These are phyloP conservation scores for Geotrichum fermentans DNA, from an alignment of 1,139 yeast species.

Conservation along the genomic window DNA sequence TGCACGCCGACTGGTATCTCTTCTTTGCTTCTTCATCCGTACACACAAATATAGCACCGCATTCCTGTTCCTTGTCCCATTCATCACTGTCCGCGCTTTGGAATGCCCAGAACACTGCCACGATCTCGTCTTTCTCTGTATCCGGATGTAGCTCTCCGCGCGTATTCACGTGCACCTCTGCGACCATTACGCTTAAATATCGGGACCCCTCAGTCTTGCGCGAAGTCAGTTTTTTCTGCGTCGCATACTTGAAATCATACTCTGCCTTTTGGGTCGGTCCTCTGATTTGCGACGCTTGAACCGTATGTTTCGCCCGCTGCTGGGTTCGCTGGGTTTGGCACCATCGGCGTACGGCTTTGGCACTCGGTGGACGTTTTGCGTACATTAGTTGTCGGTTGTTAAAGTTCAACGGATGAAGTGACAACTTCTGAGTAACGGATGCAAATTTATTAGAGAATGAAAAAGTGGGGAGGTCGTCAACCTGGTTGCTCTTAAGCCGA, in stretches of 20 bases:
- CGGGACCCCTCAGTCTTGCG: slow-evolving; percentile 37
- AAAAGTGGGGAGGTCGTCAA: slow-evolving; percentile 27
- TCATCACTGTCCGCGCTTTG: slow-evolving; percentile 13
- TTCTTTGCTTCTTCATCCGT: slow-evolving; percentile 18
- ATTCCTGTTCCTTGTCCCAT: slow-evolving; percentile 13
- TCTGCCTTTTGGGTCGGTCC: slow-evolving; percentile 22
- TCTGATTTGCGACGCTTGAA: slow-evolving; percentile 22
- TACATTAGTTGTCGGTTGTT: slow-evolving; percentile 3
- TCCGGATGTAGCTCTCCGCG: slow-evolving; percentile 53
- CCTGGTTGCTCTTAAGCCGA: slow-evolving; percentile 36
- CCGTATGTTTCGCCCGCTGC: background rate
- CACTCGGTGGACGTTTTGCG: slow-evolving; percentile 41
- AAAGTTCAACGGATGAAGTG: slow-evolving; percentile 1
- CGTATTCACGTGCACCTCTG: slow-evolving; percentile 66
- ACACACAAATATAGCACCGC: slow-evolving; percentile 28
- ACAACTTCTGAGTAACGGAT: slow-evolving; percentile 6
- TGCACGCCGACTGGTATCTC: slow-evolving; percentile 19
- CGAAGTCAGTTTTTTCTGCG: slow-evolving; percentile 21
- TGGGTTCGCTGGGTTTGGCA: slow-evolving; percentile 1
- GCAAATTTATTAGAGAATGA: slow-evolving; percentile 19
- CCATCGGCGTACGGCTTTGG: slow-evolving; percentile 37
- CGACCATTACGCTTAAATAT: slow-evolving; percentile 48
- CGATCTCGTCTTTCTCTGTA: slow-evolving; percentile 56
- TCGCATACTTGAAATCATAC: slow-evolving; percentile 23
- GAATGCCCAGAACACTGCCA: slow-evolving; percentile 59